These are phyloP conservation scores for Mycena chlorophos DNA, from an alignment of 768 basidiomycete genomes.

Conservation along the genomic window DNA sequence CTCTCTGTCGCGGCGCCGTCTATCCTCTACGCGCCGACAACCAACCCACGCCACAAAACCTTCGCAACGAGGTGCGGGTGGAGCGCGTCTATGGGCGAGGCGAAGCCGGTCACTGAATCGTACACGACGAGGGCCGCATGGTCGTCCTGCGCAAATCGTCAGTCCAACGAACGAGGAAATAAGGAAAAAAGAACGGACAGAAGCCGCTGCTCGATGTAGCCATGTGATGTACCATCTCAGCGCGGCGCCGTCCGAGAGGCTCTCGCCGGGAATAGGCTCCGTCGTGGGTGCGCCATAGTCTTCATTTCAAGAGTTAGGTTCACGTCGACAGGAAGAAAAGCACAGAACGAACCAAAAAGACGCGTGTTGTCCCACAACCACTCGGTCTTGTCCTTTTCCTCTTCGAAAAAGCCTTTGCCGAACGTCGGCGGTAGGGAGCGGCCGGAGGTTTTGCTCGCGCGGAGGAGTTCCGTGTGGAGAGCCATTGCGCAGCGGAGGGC, in stretches of 20 bases:
- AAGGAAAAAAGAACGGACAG: too few species aligned
- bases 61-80: too few species aligned
- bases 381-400: conserved; percentile 16
- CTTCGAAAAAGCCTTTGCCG: conserved; percentile 18
- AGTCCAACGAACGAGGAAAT: too few species aligned
- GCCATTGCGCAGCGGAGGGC: conserved; percentile 8
- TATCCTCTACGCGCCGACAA: too few species aligned
- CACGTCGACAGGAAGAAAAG: background rate
- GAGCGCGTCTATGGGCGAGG: too few species aligned
- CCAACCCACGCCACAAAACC: too few species aligned
- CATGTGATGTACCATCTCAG: conserved; percentile 4
- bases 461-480: conserved; percentile 4
- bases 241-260: conserved; percentile 1
- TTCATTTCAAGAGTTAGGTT: background rate
- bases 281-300: conserved; percentile 17
- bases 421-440: conserved; percentile 7
- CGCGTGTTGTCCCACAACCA: conserved; percentile 19
- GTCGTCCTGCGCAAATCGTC: too few species aligned
- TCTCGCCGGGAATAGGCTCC: conserved; percentile 10
- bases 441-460: background rate
- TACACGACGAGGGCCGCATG: too few species aligned
- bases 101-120: too few species aligned
- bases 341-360: background rate
- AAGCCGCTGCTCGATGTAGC: too few species aligned
- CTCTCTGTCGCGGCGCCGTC: too few species aligned